A percentile compares a stretch with the other conserved stretches of the same genome.
Conservation (phyloP, 2,329 filamentous ascomycete genomes). For the Phialophora verrucosa region DNA sequence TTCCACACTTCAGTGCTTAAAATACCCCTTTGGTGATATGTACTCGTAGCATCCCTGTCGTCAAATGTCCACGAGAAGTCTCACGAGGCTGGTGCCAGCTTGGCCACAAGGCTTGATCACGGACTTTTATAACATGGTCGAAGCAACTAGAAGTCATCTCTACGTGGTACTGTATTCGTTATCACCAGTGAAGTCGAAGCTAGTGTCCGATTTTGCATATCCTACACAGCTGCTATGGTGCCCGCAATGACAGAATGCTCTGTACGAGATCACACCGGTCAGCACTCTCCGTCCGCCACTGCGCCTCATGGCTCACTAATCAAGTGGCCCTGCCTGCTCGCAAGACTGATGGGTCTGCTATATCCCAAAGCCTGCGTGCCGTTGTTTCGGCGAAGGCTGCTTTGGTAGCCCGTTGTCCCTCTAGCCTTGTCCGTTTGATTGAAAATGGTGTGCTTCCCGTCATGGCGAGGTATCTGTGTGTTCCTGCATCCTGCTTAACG, state of each 20-base stretch:
- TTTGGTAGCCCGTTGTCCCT: background rate
- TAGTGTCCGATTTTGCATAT: background rate
- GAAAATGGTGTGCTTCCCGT: background rate
- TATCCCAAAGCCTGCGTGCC: background rate
- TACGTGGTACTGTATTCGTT: background rate
- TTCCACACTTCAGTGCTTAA: background rate
- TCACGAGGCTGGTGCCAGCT: no score
- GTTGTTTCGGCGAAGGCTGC: background rate
- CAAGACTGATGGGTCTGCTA: background rate
- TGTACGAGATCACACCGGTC: background rate
- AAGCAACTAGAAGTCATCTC: background rate
- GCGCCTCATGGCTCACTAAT: background rate
- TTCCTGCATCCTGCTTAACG: background rate
- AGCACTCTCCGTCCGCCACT: background rate
- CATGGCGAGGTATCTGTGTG: background rate
- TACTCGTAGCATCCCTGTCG: no score
- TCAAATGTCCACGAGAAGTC: no score
- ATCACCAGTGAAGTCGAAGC: background rate
- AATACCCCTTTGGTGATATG: no score
- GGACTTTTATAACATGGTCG: background rate
- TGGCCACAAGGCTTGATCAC: background rate
- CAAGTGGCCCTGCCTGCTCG: background rate
- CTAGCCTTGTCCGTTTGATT: background rate
- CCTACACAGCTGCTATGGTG: background rate
- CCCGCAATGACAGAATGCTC: background rate